phyloP scores from a whole-genome alignment of 306 rosid genomes.

The Neltuma alba region DNA sequence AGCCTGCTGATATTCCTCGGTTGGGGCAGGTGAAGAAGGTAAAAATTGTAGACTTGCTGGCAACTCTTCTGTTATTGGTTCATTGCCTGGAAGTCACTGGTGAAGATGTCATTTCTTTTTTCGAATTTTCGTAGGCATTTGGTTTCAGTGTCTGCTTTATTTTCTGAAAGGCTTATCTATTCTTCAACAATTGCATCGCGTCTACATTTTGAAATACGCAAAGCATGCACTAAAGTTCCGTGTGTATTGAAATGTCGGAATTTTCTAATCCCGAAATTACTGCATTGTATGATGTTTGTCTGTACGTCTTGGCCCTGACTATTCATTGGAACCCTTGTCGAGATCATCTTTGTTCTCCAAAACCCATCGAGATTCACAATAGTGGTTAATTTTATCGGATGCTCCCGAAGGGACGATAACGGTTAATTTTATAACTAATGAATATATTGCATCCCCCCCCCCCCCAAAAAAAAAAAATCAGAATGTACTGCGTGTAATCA shows the following conservation, averaged over 20 bases:
- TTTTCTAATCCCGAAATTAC: background rate
- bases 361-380: background rate
- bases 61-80: background rate
- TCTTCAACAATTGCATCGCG: background rate
- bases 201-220: background rate
- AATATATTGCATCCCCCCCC: background rate
- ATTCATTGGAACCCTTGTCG: background rate
- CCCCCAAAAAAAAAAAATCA: background rate
- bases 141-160: background rate
- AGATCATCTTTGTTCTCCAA: background rate
- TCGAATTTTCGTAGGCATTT: background rate
- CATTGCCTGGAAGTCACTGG: background rate
- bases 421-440: background rate
- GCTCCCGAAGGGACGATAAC: background rate
- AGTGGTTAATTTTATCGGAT: background rate
- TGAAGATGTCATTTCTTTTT: background rate
- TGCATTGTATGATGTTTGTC: background rate
- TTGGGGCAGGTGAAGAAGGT: slow-evolving; percentile 20
- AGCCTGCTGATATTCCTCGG: slow-evolving; percentile 1
- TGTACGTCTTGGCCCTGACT: background rate
- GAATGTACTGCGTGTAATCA: background rate
- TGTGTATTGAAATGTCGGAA: background rate
- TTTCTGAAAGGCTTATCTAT: background rate
- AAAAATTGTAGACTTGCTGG: background rate
- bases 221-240: background rate